Evolutionary conservation across 768 basidiomycete genomes (phyloP).

Genomic region (Cyathus striatus): DNA sequence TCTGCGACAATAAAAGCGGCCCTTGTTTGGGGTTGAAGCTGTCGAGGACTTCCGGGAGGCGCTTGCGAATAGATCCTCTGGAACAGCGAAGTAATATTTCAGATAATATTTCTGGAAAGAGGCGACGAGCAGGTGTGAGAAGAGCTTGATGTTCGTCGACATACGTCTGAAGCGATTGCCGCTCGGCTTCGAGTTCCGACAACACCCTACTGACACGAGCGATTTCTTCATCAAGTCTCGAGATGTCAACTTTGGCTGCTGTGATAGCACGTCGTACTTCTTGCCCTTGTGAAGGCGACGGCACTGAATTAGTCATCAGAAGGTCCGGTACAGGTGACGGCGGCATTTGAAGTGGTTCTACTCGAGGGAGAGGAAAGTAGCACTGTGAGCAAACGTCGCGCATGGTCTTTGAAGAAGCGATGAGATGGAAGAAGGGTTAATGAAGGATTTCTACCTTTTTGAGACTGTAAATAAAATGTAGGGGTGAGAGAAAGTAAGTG

Average conservation of each 20-base stretch:
- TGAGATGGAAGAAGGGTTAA: too few species aligned
- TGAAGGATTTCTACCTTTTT: too few species aligned
- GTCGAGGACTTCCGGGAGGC: constrained; percentile 7
- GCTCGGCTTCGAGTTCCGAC: constrained; percentile 2
- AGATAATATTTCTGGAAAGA: constrained; percentile 7
- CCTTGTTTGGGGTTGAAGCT: constrained; percentile 7
- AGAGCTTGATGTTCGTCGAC: constrained; percentile 6
- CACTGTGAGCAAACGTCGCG: too few species aligned
- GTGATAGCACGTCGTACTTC: constrained; percentile 1
- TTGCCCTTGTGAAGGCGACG: constrained; percentile 2
- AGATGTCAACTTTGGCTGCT: constrained; percentile 2
- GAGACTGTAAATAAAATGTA: too few species aligned
- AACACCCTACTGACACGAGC: constrained; percentile 5
- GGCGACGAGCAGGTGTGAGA: constrained; percentile 6
- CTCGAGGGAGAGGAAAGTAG: too few species aligned
- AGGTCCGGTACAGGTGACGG: constrained; percentile 8
- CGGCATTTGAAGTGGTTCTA: too few species aligned
- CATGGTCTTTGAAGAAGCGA: too few species aligned
- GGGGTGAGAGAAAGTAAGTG: too few species aligned
- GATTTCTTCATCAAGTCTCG: constrained; percentile 6
- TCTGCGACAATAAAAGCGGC: constrained; percentile 7
- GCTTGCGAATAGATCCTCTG: constrained; percentile 4
- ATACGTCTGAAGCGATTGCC: constrained; percentile 3
- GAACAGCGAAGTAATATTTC: constrained; percentile 8
- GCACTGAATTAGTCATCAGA: constrained; percentile 7